A percentile compares a stretch with the other conserved stretches of the same genome.
phyloP scores from a whole-genome alignment of 768 basidiomycete genomes.

The Myochromella boudieri region DNA sequence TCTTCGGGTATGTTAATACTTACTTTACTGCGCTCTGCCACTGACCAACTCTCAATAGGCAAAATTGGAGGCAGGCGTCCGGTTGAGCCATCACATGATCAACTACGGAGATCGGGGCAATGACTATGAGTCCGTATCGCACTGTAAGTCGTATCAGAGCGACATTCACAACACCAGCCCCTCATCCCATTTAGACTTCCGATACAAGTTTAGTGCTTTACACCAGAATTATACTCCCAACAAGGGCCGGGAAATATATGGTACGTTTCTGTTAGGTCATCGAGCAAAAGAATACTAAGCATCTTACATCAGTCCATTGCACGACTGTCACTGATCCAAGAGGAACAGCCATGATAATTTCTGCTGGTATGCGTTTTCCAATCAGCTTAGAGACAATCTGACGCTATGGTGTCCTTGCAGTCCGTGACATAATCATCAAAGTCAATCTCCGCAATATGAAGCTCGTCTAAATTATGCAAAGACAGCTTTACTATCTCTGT shows the following conservation, averaged over 20 bases:
- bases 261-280: conserved; percentile 45
- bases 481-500: background rate
- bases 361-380: conserved; percentile 50
- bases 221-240: conserved; percentile 70
- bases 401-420: conserved; percentile 29
- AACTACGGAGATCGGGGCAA: conserved; percentile 76
- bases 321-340: conserved; percentile 83
- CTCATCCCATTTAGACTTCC: conserved; percentile 54
- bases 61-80: conserved; percentile 77
- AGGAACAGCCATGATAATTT: conserved; percentile 71
- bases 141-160: conserved; percentile 51
- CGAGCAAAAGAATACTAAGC: conserved; percentile 1
- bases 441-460: conserved; percentile 61
- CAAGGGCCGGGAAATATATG: conserved; percentile 69
- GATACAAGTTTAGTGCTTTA: conserved; percentile 66
- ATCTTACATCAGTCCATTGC: conserved; percentile 55
- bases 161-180: background rate
- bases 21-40: background rate
- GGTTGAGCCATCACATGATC: conserved; percentile 65
- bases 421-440: conserved; percentile 71
- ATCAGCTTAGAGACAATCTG: background rate
- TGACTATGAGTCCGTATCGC: conserved; percentile 73
- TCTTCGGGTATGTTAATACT: conserved; percentile 48
- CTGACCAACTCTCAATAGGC: conserved; percentile 36
- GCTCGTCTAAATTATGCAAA: conserved; percentile 43